Percentiles rank a stretch among this genome's conserved stretches.
Evolutionary conservation across 345 rosid genomes (phyloP).

Genomic region (Lenwebbia sp.): DNA sequence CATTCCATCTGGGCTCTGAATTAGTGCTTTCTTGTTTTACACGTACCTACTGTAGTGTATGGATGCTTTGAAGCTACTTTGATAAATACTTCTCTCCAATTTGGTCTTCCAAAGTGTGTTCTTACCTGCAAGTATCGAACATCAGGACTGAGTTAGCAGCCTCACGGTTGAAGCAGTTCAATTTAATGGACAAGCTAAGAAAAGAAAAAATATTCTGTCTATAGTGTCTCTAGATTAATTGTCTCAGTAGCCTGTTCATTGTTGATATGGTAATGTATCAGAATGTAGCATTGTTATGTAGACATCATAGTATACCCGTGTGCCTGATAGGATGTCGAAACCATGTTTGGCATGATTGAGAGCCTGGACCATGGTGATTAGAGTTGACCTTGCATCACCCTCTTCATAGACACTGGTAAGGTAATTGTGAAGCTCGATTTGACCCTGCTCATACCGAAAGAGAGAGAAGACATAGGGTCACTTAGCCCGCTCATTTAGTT

Average conservation of each 20-base stretch:
- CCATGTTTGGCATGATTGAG: slow-evolving; percentile 94
- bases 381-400: slow-evolving; percentile 93
- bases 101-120: slow-evolving; percentile 95
- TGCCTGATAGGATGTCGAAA: slow-evolving; percentile 89
- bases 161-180: not conserved
- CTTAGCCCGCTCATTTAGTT: not conserved
- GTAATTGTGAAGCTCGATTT: slow-evolving; percentile 90
- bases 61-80: slow-evolving; percentile 83
- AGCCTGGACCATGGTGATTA: slow-evolving; percentile 97
- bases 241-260: not conserved
- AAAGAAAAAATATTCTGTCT: not conserved
- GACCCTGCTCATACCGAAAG: slow-evolving; percentile 40
- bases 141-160: not conserved
- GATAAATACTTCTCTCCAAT: slow-evolving; percentile 83
- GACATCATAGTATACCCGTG: slow-evolving; percentile 43
- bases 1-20: not conserved
- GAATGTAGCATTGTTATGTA: not conserved
- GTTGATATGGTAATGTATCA: no score
- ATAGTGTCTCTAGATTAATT: not conserved
- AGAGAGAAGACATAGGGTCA: not conserved
- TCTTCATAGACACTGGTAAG: slow-evolving; percentile 98
- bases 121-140: slow-evolving; percentile 47
- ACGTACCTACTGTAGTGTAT: slow-evolving; percentile 63
- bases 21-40: not conserved
- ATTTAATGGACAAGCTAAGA: not conserved